A percentile compares a stretch with the other conserved stretches of the same genome.
These are phyloP conservation scores for Magnaporthiopsis rhizophila DNA, from an alignment of 2,329 filamentous ascomycete species.

Conservation along the genomic window DNA sequence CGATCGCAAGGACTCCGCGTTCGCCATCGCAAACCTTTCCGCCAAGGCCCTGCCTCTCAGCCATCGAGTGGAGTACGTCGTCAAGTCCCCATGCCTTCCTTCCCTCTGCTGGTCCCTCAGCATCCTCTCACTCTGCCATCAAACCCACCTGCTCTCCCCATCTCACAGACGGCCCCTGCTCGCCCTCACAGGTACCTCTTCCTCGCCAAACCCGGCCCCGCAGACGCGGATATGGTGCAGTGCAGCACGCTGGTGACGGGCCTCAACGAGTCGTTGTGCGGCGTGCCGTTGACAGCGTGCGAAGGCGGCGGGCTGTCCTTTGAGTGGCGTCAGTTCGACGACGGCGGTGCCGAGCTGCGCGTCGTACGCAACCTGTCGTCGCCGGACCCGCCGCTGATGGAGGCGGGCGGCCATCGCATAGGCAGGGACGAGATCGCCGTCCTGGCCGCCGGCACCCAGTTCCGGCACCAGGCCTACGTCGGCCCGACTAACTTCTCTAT, in stretches of 20 bases:
- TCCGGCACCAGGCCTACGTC: constrained; percentile 3
- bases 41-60: constrained; percentile 1
- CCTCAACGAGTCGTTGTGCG: constrained; percentile 5
- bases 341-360: constrained; percentile 1
- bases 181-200: constrained; percentile 1
- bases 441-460: constrained; percentile 1
- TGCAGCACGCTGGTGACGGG: constrained; percentile 2
- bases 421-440: background rate
- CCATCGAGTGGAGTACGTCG: constrained; percentile 2
- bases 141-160: background rate
- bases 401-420: background rate
- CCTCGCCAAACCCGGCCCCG: background rate
- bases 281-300: constrained; percentile 1
- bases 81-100: no score
- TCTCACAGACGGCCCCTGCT: background rate
- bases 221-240: background rate
- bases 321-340: constrained; percentile 1
- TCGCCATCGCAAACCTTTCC: background rate
- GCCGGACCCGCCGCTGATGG: background rate
- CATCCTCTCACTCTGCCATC: background rate
- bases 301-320: background rate
- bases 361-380: background rate
- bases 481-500: constrained; percentile 1
- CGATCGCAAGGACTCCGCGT: background rate
- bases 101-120: no score